Conservation (phyloP, 495 filamentous ascomycete species). For the Tuber magnatum region DNA sequence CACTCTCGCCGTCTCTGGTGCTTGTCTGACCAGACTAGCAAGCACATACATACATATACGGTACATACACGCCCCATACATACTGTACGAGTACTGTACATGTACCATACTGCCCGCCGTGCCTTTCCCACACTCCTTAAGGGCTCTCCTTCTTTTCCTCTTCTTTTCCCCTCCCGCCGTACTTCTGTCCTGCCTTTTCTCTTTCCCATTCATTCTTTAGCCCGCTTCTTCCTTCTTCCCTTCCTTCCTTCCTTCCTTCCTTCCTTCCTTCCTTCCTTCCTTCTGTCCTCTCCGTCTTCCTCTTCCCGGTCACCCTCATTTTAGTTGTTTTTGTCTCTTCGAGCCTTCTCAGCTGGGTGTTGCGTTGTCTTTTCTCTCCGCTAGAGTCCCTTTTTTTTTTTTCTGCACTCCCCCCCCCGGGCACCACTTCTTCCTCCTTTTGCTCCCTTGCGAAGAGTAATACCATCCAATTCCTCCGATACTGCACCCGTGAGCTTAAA, state of each 20-base stretch:
- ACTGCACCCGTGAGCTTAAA: conserved; percentile 13
- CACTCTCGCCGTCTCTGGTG: conserved; percentile 1
- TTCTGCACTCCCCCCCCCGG: conserved; percentile 31
- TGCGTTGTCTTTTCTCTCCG: conserved; percentile 26
- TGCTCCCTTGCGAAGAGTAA: conserved; percentile 25
- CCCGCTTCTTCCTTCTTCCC: conserved; percentile 39
- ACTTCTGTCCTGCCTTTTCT: conserved; percentile 26
- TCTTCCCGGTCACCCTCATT: conserved; percentile 36
- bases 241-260: conserved; percentile 38
- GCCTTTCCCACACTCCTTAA: conserved; percentile 33
- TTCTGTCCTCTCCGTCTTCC: conserved; percentile 39
- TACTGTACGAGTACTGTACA: not conserved
- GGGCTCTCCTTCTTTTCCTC: conserved; percentile 27
- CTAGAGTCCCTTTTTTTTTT: conserved; percentile 17
- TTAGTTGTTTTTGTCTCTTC: conserved; percentile 36
- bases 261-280: conserved; percentile 38
- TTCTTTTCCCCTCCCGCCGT: conserved; percentile 25
- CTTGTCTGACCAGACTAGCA: conserved; percentile 33
- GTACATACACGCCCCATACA: not conserved
- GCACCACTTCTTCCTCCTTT: conserved; percentile 24
- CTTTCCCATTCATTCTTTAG: conserved; percentile 40
- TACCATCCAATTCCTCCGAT: conserved; percentile 35
- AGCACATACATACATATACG: conserved; percentile 34
- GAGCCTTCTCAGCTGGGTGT: conserved; percentile 34
- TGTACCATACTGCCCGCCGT: conserved; percentile 10